Evolutionary conservation across 768 basidiomycete species (phyloP).

Genomic region (Gloeopeniophorella convolvens): DNA sequence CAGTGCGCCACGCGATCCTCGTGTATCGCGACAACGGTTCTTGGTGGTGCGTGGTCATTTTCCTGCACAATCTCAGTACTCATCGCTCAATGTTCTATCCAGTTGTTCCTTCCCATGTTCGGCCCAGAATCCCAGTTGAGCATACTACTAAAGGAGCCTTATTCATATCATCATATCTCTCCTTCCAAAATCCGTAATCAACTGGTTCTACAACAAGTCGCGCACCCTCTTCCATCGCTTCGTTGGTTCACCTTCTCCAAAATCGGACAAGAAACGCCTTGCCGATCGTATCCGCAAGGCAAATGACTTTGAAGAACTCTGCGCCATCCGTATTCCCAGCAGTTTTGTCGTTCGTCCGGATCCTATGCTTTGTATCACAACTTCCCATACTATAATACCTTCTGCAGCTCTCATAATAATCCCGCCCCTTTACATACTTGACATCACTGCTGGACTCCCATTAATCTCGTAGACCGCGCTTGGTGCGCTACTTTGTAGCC

Average conservation of each 20-base stretch:
- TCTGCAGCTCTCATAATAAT: conserved; percentile 7
- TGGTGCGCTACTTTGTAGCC: neutral
- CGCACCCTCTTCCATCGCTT: conserved; percentile 56
- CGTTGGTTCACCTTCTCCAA: conserved; percentile 31
- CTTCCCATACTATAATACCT: neutral
- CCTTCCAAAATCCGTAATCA: conserved; percentile 34
- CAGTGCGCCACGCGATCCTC: too few species aligned
- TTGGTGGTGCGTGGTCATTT: too few species aligned
- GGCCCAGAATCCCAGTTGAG: too few species aligned
- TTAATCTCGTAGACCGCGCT: neutral
- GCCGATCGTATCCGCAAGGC: conserved; percentile 40
- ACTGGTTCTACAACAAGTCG: conserved; percentile 72
- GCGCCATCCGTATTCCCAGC: conserved; percentile 34
- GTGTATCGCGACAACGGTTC: too few species aligned
- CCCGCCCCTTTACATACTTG: neutral
- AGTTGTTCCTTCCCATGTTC: too few species aligned
- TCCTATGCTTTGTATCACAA: conserved; percentile 16
- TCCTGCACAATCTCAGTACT: too few species aligned
- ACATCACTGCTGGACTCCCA: neutral
- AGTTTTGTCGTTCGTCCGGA: conserved; percentile 3
- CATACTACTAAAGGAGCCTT: too few species aligned
- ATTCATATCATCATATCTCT: conserved; percentile 30
- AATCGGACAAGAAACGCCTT: conserved; percentile 27
- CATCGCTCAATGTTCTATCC: too few species aligned
- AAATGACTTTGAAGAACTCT: conserved; percentile 54